Base-by-base conservation (phyloP, 495 filamentous ascomycete genomes). In the Paragyromitra xinjiangensis region DNA sequence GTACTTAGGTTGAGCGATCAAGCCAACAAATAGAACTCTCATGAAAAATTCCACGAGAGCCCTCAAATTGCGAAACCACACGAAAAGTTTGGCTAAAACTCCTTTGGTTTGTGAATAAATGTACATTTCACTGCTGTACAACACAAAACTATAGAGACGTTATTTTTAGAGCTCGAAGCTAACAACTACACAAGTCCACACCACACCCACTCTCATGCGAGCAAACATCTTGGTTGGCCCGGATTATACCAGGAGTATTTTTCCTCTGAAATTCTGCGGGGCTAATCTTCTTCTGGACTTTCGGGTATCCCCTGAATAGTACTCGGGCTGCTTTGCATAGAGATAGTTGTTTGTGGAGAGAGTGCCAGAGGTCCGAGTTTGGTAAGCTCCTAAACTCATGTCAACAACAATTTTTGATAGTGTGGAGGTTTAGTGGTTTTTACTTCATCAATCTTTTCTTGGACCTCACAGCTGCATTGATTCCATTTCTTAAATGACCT, bases 381-480 rank as follows among this genome's bases (percentile, higher is more conserved):
- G 2, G 3, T 51, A 12, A 59, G 24, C 34, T 61, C 64, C 53
- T 74, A 26, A 12, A 11, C 24, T 26, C 6, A 8, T 51, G 39
- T 61, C 64, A 68, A 6, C 3, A 40, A 9, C n/a, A 24, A 22
- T 11, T 51, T 19, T 8, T 0, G 29, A 16, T 6, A 40, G 0
- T 12, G n/a, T 24, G 5, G 29, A 48, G 40, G 26, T 11, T 14
- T 2, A 3, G 7, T 22, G 40, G 14, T 1, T 16, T 7, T n/a
- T 62, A 71, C 68, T 12, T 71, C 55, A 22, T 71, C 53, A 53
- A 71, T 55, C 19, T 42, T 71, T 0, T 37, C 26, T 42, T 71
- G 69, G 37, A 71, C 69, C 3, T 71, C 58, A 14, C 48, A 26
- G 29, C 69, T 61, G n/a, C 42, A 68, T 26, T 53, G 53, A 37